phyloP scores from a whole-genome alignment of 2,329 filamentous ascomycete species.

The Lomentospora prolificans region DNA sequence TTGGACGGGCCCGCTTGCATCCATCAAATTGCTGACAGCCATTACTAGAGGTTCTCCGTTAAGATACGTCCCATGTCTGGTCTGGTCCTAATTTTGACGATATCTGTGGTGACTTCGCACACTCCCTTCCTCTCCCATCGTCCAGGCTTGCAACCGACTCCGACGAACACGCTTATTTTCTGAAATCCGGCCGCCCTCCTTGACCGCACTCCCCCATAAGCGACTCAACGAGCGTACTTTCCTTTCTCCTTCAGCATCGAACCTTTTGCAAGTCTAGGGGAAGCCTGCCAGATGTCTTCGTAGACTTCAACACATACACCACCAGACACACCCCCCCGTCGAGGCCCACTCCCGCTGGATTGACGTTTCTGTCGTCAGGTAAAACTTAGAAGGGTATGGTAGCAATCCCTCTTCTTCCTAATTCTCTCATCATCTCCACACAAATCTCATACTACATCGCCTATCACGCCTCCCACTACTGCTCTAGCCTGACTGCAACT shows the following conservation, averaged over 20 bases:
- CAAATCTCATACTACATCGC: background rate
- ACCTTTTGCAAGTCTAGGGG: background rate
- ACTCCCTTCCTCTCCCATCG: background rate
- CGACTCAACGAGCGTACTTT: background rate
- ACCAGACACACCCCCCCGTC: conserved; percentile 8
- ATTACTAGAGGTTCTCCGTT: background rate
- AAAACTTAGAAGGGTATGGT: background rate
- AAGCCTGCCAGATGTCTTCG: conserved; percentile 8
- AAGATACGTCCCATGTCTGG: background rate
- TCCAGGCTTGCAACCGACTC: background rate
- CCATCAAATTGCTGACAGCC: background rate
- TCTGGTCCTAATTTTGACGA: background rate
- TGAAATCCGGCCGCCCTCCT: conserved; percentile 4
- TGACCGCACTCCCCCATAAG: background rate
- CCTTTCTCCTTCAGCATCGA: background rate
- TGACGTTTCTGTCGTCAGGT: background rate
- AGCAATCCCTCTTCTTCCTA: background rate
- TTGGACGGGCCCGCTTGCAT: background rate
- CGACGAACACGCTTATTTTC: background rate
- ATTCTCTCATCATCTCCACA: background rate
- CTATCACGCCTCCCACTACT: background rate
- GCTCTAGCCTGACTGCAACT: background rate
- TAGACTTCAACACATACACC: conserved; percentile 2
- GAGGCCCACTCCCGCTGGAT: background rate
- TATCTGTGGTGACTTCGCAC: background rate